Percentiles rank a stretch among this genome's conserved stretches.
These are phyloP conservation scores for Thielaviopsis ethacetica DNA, from an alignment of 2,329 filamentous ascomycete genomes.

Conservation along the genomic window DNA sequence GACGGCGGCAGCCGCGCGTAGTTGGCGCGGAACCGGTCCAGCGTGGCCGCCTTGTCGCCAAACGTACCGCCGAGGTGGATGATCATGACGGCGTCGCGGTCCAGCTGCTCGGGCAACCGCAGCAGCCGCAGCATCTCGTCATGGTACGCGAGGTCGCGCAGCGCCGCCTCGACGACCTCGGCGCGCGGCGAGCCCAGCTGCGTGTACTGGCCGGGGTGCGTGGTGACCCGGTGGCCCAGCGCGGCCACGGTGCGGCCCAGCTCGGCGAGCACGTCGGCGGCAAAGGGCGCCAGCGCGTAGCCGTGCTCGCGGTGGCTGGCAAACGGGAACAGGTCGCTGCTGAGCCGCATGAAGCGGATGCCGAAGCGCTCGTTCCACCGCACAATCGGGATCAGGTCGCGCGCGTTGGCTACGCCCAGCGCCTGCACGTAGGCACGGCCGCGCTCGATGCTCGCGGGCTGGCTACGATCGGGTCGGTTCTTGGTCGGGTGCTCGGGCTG, in stretches of 20 bases:
- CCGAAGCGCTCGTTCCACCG: constrained; percentile 84
- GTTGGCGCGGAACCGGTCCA: constrained; percentile 62
- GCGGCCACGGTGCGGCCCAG: constrained; percentile 62
- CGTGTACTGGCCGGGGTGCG: constrained; percentile 84
- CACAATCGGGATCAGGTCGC: constrained; percentile 71
- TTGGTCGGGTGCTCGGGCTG: constrained; percentile 69
- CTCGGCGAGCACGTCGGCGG: constrained; percentile 57
- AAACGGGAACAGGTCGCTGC: constrained; percentile 94
- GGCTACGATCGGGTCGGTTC: constrained; percentile 63
- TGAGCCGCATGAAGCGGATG: constrained; percentile 83
- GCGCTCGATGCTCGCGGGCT: constrained; percentile 47
- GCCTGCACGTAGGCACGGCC: constrained; percentile 61
- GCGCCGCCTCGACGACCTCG: constrained; percentile 58
- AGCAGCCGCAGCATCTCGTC: constrained; percentile 68
- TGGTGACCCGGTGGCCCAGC: constrained; percentile 71
- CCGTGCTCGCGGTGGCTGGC: constrained; percentile 78
- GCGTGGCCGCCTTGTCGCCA: constrained; percentile 66
- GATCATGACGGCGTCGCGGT: constrained; percentile 86
- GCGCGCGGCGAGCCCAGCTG: constrained; percentile 72
- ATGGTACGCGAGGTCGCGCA: constrained; percentile 78
- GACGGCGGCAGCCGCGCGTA: constrained; percentile 49
- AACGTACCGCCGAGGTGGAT: constrained; percentile 85
- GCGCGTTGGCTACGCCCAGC: constrained; percentile 65
- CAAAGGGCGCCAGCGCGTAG: constrained; percentile 72
- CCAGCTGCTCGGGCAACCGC: constrained; percentile 56